Evolutionary conservation across 352 stramenopile genomes (phyloP).

Genomic region (Phytophthora pinifolia): DNA sequence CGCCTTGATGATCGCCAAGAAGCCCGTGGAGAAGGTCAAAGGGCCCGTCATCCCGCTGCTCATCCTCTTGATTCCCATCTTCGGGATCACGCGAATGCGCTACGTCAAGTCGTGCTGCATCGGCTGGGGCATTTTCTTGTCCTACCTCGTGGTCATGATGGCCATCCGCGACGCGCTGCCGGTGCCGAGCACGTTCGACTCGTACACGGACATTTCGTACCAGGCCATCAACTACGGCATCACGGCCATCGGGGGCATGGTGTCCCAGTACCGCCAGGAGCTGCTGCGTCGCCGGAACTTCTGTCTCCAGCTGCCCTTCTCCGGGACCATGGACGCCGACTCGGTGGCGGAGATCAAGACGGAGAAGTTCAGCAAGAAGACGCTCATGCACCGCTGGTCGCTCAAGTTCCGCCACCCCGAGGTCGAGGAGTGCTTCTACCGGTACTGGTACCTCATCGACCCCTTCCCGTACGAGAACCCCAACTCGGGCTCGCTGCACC

Average conservation of each 20-base stretch:
- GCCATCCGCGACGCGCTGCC: constrained; percentile 43
- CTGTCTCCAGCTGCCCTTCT: constrained; percentile 75
- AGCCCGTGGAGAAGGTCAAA: constrained; percentile 67
- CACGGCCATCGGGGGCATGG: constrained; percentile 75
- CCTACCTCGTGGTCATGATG: constrained; percentile 65
- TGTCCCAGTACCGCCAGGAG: constrained; percentile 85
- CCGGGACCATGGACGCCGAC: constrained; percentile 66
- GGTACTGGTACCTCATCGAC: constrained; percentile 87
- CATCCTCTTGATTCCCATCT: constrained; percentile 83
- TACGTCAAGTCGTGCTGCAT: constrained; percentile 74
- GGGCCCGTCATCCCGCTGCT: constrained; percentile 72
- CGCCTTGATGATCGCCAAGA: constrained; percentile 75
- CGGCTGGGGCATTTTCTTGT: constrained; percentile 72
- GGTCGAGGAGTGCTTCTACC: constrained; percentile 82
- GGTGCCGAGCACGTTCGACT: constrained; percentile 47
- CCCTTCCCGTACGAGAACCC: constrained; percentile 84
- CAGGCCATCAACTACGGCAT: constrained; percentile 85
- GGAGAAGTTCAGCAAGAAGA: constrained; percentile 73
- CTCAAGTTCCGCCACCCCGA: constrained; percentile 72
- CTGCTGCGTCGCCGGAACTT: constrained; percentile 76
- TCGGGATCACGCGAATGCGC: constrained; percentile 83
- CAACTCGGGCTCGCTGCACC: constrained; percentile 71
- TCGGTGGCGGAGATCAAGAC: constrained; percentile 57
- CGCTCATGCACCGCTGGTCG: constrained; percentile 65
- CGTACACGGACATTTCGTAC: constrained; percentile 76